A percentile compares a stretch with the other conserved stretches of the same genome.
Evolutionary conservation across 148 eudicot genomes (phyloP).

Genomic region (Oxyria digyna): DNA sequence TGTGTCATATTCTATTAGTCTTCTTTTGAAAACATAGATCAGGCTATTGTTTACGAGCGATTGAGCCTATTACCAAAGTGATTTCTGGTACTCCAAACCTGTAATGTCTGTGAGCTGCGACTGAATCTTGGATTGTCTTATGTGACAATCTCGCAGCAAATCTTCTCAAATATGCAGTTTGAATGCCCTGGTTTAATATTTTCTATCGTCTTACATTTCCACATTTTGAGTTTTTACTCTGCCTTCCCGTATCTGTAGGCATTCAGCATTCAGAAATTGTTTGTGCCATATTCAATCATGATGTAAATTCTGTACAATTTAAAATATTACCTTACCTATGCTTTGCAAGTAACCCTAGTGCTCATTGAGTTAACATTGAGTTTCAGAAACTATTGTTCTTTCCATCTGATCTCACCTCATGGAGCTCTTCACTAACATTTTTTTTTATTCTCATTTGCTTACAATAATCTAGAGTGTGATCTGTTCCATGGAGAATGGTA

Average conservation of each 20-base stretch:
- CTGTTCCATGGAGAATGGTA: conserved; percentile 88
- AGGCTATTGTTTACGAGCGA: not conserved
- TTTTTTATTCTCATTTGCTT: conserved; percentile 5
- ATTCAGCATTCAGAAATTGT: not conserved
- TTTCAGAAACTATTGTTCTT: not conserved
- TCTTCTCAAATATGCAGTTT: not conserved
- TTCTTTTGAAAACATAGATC: not conserved
- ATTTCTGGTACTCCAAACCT: not conserved
- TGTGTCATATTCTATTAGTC: too few species aligned
- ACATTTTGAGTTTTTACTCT: not conserved
- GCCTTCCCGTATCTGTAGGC: not conserved
- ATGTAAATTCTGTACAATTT: not conserved
- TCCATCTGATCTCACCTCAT: not conserved
- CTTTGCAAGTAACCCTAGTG: not conserved
- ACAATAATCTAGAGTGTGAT: conserved; percentile 52
- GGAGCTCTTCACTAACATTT: not conserved
- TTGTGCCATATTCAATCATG: not conserved
- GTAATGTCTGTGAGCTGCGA: not conserved
- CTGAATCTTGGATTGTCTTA: not conserved
- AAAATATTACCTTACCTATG: not conserved
- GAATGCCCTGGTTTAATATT: not conserved
- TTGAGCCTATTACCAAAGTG: not conserved
- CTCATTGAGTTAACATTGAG: not conserved
- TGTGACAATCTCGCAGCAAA: not conserved
- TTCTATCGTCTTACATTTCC: not conserved